These are phyloP conservation scores for Lipomyces sp. DNA, from an alignment of 805 yeast species.

Conservation along the genomic window DNA sequence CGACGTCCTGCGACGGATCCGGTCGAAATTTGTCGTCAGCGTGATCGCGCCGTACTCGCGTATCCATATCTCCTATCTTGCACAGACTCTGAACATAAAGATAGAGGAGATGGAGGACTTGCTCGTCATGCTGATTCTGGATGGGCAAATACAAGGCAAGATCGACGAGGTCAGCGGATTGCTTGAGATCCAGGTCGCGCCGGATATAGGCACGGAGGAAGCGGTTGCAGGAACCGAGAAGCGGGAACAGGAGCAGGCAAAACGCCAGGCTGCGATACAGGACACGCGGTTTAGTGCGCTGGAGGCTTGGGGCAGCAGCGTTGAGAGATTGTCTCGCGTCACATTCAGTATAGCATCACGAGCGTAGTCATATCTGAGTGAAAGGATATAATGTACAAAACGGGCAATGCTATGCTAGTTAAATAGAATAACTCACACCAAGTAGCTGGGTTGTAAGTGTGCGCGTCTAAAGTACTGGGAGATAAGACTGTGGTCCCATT, in stretches of 20 bases:
- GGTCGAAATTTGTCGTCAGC: slow-evolving; percentile 34
- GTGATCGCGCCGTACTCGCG: slow-evolving; percentile 36
- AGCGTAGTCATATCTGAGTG: background rate
- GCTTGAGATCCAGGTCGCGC: slow-evolving; percentile 24
- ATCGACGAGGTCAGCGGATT: slow-evolving; percentile 32
- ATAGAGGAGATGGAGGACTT: slow-evolving; percentile 28
- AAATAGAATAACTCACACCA: too few relatives aligned
- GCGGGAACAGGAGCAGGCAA: slow-evolving; percentile 20
- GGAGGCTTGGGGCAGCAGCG: slow-evolving; percentile 21
- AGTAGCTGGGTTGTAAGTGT: too few relatives aligned
- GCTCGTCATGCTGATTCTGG: slow-evolving; percentile 34
- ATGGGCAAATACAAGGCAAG: slow-evolving; percentile 33
- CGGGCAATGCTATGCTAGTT: too few relatives aligned
- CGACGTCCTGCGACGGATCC: slow-evolving; percentile 33
- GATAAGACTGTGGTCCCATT: too few relatives aligned
- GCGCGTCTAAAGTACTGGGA: too few relatives aligned
- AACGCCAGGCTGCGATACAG: slow-evolving; percentile 7
- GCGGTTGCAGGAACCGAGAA: slow-evolving; percentile 25
- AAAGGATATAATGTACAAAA: background rate
- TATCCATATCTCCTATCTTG: slow-evolving; percentile 33
- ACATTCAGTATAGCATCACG: slow-evolving; percentile 12
- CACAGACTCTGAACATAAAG: slow-evolving; percentile 29
- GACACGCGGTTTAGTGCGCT: slow-evolving; percentile 23
- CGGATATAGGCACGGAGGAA: slow-evolving; percentile 27
- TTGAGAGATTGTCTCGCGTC: slow-evolving; percentile 11